These are phyloP conservation scores for Gloeostereum incarnatum DNA, from an alignment of 768 basidiomycete species.

Conservation along the genomic window DNA sequence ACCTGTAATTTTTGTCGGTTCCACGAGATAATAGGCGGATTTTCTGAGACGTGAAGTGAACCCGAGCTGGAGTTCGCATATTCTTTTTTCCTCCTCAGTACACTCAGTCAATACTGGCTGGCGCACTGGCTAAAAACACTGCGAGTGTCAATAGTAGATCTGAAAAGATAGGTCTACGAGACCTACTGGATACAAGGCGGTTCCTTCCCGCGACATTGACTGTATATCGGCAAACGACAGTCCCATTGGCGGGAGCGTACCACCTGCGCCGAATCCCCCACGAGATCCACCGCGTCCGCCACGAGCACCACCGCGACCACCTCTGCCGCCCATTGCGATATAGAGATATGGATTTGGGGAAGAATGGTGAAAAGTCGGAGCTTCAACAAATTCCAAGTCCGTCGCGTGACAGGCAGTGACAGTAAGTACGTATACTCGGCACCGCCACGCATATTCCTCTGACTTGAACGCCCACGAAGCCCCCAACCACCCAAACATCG, in stretches of 20 bases:
- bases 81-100: conserved; percentile 53
- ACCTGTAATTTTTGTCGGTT: conserved; percentile 59
- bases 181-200: conserved; percentile 75
- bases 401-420: background rate
- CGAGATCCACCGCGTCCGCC: conserved; percentile 58
- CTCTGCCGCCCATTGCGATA: conserved; percentile 28
- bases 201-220: conserved; percentile 64
- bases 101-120: conserved; percentile 65
- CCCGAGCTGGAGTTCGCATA: conserved; percentile 58
- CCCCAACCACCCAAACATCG: conserved; percentile 1
- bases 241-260: conserved; percentile 62
- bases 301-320: conserved; percentile 27
- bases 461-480: conserved; percentile 1
- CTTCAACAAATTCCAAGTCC: background rate
- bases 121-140: conserved; percentile 43
- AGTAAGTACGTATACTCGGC: background rate
- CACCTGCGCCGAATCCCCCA: conserved; percentile 28
- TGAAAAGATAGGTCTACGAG: background rate
- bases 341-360: conserved; percentile 1
- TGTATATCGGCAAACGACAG: conserved; percentile 76
- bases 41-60: conserved; percentile 55
- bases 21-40: conserved; percentile 70
- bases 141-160: conserved; percentile 3
- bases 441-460: background rate
- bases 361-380: background rate